Evolutionary conservation across 2,329 filamentous ascomycete genomes (phyloP).

Genomic region (Capronia epimyces): DNA sequence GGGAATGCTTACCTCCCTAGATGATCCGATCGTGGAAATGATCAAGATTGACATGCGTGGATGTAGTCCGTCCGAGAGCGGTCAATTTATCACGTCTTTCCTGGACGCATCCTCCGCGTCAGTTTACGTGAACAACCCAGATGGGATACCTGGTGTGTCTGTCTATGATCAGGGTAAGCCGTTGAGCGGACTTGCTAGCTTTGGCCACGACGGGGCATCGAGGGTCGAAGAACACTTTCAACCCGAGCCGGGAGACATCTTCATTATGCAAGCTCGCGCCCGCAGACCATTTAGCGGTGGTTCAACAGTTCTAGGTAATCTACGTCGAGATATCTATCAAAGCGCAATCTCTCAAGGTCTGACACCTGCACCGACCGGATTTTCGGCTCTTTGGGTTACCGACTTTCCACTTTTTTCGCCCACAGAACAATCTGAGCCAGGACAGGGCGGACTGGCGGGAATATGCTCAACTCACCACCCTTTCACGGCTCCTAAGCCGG

Average conservation of each 20-base stretch:
- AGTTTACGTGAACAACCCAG: conserved; percentile 60
- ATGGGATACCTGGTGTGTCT: conserved; percentile 75
- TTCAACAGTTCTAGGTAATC: conserved; percentile 60
- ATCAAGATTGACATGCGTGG: conserved; percentile 54
- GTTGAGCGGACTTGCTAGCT: conserved; percentile 66
- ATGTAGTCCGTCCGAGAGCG: conserved; percentile 48
- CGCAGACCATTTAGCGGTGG: conserved; percentile 63
- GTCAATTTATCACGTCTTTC: conserved; percentile 61
- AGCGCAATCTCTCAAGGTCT: conserved; percentile 60
- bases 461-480: conserved; percentile 89
- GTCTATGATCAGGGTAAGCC: conserved; percentile 69
- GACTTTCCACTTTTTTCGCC: conserved; percentile 92
- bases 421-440: conserved; percentile 58
- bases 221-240: conserved; percentile 49
- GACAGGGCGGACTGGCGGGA: conserved; percentile 74
- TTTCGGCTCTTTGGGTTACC: conserved; percentile 75
- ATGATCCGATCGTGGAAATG: conserved; percentile 66
- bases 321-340: conserved; percentile 66
- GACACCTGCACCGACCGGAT: conserved; percentile 49
- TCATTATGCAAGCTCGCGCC: conserved; percentile 73
- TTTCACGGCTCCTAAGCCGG: conserved; percentile 78
- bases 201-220: conserved; percentile 67
- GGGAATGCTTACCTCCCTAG: conserved; percentile 66
- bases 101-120: conserved; percentile 60
- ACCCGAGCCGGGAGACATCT: conserved; percentile 66